phyloP scores from a whole-genome alignment of 768 basidiomycete species.

The Auricularia cornea region DNA sequence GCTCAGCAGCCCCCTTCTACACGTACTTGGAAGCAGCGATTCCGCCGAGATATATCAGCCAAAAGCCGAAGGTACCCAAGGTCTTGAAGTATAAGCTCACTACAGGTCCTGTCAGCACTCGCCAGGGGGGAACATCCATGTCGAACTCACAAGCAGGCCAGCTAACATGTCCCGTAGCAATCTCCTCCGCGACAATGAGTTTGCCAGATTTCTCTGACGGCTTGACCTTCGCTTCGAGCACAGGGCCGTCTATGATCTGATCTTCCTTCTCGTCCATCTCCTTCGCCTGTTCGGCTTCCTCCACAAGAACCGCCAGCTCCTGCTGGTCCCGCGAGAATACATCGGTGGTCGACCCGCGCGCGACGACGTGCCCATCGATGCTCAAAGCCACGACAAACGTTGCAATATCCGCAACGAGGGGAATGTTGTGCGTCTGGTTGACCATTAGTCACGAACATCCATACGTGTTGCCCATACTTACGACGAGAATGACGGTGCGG shows the following conservation, averaged over 20 bases:
- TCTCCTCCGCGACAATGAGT: conserved; percentile 17
- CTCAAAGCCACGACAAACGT: conserved; percentile 49
- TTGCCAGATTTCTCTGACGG: conserved; percentile 14
- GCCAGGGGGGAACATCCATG: neutral
- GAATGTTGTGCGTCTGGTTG: conserved; percentile 42
- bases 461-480: neutral
- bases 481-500: conserved; percentile 35
- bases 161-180: conserved; percentile 13
- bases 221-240: conserved; percentile 5
- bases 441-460: neutral
- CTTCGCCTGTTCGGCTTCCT: conserved; percentile 21
- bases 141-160: conserved; percentile 9
- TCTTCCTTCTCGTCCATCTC: conserved; percentile 21
- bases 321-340: conserved; percentile 22
- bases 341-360: conserved; percentile 42
- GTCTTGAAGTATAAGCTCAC: conserved; percentile 28
- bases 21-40: conserved; percentile 2
- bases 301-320: conserved; percentile 27
- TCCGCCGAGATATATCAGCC: conserved; percentile 7
- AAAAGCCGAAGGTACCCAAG: conserved; percentile 17
- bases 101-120: conserved; percentile 4
- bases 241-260: conserved; percentile 15
- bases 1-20: conserved; percentile 3
- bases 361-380: conserved; percentile 41
- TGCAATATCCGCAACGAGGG: conserved; percentile 44